Base-by-base conservation (phyloP, 495 filamentous ascomycete genomes). In the Penicilliopsis zonata region DNA sequence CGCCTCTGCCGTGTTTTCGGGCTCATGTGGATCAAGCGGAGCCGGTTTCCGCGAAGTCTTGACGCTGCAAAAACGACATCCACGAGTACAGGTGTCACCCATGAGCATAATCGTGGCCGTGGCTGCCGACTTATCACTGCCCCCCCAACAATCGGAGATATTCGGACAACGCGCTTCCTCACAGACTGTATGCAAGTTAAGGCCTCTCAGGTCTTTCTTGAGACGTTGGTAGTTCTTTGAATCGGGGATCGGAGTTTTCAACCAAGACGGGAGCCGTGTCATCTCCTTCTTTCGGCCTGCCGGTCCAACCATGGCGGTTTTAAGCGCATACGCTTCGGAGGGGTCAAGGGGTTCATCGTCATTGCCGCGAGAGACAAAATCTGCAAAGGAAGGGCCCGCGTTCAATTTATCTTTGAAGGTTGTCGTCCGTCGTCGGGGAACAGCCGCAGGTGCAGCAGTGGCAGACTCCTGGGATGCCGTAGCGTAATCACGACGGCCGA, bases 81-180 rank as follows among this genome's bases (percentile, higher is more conserved):
- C 90, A 17, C 90, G 78, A 6, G 90, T 98, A 59, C 90, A 98
- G 5, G 90, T 95, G 49, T 98, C 90, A 40, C 90, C 90, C 88
- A 96, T 95, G 5, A 96, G 66, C 92, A 98, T 96, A 61, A 98
- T 96, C 6, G 90, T 98, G 0, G 92, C 90, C 16, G 90, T 98
- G 1, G 92, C 92, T 14, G 84, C 77, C 30, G 76, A 72, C 61
- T 94, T 94, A 55, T 80, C 74, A 44, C 61, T 69, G 20, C 90
- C 90, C 35, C 90, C 90, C 90, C 90, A 98, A 67, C 90, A 98
- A 53, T 94, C 86, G 40, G 79, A 84, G 31, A 98, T 96, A 53
- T 98, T 98, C 25, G 90, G 90, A 53, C 90, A 98, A 18, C 86
- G 73, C 10, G 90, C 90, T 61, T 98, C 92, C 60, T 98, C 90